Evolutionary conservation across 345 rosid species (phyloP), one percentile per base, ranked within the genome.

Genomic region (Aegle marmelos): DNA sequence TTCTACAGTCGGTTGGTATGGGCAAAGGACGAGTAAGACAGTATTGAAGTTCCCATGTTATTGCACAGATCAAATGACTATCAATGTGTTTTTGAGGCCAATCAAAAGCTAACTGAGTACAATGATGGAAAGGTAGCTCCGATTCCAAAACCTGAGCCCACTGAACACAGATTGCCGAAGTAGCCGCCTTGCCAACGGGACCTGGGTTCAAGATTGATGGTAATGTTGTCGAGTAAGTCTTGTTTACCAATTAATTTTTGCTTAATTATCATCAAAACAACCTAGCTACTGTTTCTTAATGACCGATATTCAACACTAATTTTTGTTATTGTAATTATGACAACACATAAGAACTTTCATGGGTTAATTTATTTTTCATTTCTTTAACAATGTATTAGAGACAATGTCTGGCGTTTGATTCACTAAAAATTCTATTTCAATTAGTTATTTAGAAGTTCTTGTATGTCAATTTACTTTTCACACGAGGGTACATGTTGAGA

Each of bases 1-100:
- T 9, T 71, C 60, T 22, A 72, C 87, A 0, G 28, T 75, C 0
- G 89, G 87, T 13, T 84, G 89, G 89, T 82, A 50, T 41, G 87
- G 83, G 4, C 75, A 77, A 56, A 69, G 10, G 36, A 14, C 72
- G 64, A 60, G 54, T 4, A 45, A 25, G 24, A 56, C 79, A 54
- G 71, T 4, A 41, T 9, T 77, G 50, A 77, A 66, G 71, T 5
- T 83, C 2, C 1, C 0, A 10, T 80, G 83, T 34, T 77, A 5
- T 33, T 69, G 48, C 39, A 6, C 22, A 3, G 6, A 60, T 6
- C 56, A 80, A 27, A 82, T 54, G 19, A 69, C 70, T 0, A 74
- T 48, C 9, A 83, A 80, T 25, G 34, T 80, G 34, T 80, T 39
- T 2, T 16, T 74, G 76, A 80, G 73, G 22, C 81, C 83, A 14